These are phyloP conservation scores for Salix viminalis DNA, from an alignment of 345 rosid species.

Conservation along the genomic window DNA sequence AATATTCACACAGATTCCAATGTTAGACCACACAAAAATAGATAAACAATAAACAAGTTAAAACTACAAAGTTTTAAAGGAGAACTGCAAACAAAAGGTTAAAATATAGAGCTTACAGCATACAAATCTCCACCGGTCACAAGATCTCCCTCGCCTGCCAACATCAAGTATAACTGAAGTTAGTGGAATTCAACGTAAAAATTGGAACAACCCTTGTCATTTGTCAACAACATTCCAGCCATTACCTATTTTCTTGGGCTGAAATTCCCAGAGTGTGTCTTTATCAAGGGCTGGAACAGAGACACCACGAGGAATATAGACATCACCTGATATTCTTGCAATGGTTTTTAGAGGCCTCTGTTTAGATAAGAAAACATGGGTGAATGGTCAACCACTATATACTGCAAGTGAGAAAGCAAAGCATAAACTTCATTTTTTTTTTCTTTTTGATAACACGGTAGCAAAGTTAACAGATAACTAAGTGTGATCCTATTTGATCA, in stretches of 20 bases:
- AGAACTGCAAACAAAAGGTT: conserved; percentile 4
- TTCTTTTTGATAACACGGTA: neutral
- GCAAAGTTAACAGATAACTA: neutral
- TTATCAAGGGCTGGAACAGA: conserved; percentile 97
- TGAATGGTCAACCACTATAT: conserved; percentile 1
- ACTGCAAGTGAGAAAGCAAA: neutral
- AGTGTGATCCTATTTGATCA: neutral
- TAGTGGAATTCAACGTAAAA: conserved; percentile 9
- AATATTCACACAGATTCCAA: conserved; percentile 13
- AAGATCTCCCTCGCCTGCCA: conserved; percentile 90
- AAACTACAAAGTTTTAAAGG: neutral
- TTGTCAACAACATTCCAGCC: conserved; percentile 1
- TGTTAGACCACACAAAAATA: conserved; percentile 1
- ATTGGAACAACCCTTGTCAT: neutral
- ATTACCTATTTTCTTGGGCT: conserved; percentile 84
- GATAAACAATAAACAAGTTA: neutral
- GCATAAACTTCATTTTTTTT: neutral
- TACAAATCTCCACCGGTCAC: conserved; percentile 97
- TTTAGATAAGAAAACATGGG: conserved; percentile 5
- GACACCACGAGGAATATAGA: conserved; percentile 98
- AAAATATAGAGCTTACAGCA: conserved; percentile 65
- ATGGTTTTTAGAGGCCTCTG: conserved; percentile 99
- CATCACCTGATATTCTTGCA: conserved; percentile 90
- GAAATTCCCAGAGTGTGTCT: conserved; percentile 88
- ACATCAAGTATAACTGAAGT: conserved; percentile 13